These are phyloP conservation scores for Cladorrhinum samala DNA, from an alignment of 495 filamentous ascomycete genomes.

Conservation along the genomic window DNA sequence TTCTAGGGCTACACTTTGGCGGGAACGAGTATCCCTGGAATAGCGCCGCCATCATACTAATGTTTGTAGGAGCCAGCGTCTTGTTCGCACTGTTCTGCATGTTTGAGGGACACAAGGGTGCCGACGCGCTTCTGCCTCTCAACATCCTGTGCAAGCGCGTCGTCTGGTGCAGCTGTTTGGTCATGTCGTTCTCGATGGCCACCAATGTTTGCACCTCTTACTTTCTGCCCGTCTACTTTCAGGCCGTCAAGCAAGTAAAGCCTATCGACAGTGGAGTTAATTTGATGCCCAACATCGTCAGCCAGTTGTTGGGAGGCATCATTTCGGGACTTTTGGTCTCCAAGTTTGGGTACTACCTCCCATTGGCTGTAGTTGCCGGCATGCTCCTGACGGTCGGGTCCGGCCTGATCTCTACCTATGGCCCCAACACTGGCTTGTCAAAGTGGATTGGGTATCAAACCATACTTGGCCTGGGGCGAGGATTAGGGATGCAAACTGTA, in stretches of 20 bases:
- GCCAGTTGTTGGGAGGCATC: slow-evolving; percentile 48
- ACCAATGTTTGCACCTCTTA: slow-evolving; percentile 33
- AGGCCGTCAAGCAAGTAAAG: slow-evolving; percentile 56
- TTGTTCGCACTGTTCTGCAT: slow-evolving; percentile 35
- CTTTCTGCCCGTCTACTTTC: slow-evolving; percentile 61
- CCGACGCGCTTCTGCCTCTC: slow-evolving; percentile 63
- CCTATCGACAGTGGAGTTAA: slow-evolving; percentile 60
- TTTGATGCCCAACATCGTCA: slow-evolving; percentile 57
- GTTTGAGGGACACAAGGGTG: slow-evolving; percentile 46
- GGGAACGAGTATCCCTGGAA: background rate
- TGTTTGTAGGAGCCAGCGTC: slow-evolving; percentile 39
- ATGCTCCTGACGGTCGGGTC: slow-evolving; percentile 51
- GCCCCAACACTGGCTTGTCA: slow-evolving; percentile 34
- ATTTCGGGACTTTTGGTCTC: slow-evolving; percentile 32
- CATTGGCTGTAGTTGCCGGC: slow-evolving; percentile 43
- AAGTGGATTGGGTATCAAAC: slow-evolving; percentile 62
- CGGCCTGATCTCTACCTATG: slow-evolving; percentile 57
- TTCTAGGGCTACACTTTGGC: background rate
- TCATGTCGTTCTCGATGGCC: slow-evolving; percentile 20
- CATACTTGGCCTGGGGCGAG: slow-evolving; percentile 50
- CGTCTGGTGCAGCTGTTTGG: slow-evolving; percentile 38
- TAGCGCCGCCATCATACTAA: slow-evolving; percentile 32
- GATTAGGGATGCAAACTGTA: slow-evolving; percentile 51
- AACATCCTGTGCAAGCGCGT: slow-evolving; percentile 61
- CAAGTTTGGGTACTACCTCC: slow-evolving; percentile 36